Base-by-base conservation (phyloP, 306 rosid genomes). In the Vigna unguiculata region DNA sequence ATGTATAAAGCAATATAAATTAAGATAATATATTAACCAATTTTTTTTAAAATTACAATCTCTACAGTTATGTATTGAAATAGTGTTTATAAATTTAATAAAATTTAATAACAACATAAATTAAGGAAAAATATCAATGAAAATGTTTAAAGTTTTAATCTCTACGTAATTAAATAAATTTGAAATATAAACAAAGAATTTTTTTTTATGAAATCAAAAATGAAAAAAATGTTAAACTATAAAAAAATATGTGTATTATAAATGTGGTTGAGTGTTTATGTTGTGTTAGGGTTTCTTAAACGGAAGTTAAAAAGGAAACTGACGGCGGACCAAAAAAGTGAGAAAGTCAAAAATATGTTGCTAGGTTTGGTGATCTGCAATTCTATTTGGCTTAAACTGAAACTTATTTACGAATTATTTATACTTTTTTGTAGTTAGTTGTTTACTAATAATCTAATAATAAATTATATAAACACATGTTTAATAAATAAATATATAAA, bases 301-400 rank as follows among this genome's bases (percentile, higher is more conserved):
- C 28, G n/a, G 19, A 63, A 60, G 43, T 12, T 17, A 32, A 15
- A 21, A 2, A 32, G 22, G n/a, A 60, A 60, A 66, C 20, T 2
- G 36, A 9, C 36, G 13, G 20, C 2, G 71, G 6, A 11, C 12
- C 7, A 41, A 64, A 32, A 38, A 64, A 22, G 40, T 17, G 20
- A 4, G 51, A 64, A 66, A 66, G 53, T 66, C 71, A 66, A 41
- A 41, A 21, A 43, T 43, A 21, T 3, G 36, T 65, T 20, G 52
- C 20, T 13, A 21, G 20, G 36, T 66, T 41, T 19, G 71, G 71
- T 66, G 53, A 34, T 41, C 71, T 43, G 3, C 36, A 21, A 41
- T 40, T 36, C 49, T 8, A 19, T 9, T 63, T 17, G 2, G 41
- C 10, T 64, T 38, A 12, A 38, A 19, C 7, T 40, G 16, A 36